Evolutionary conservation across 257 asterid genomes (phyloP).

Genomic region (Capsicum chinense): DNA sequence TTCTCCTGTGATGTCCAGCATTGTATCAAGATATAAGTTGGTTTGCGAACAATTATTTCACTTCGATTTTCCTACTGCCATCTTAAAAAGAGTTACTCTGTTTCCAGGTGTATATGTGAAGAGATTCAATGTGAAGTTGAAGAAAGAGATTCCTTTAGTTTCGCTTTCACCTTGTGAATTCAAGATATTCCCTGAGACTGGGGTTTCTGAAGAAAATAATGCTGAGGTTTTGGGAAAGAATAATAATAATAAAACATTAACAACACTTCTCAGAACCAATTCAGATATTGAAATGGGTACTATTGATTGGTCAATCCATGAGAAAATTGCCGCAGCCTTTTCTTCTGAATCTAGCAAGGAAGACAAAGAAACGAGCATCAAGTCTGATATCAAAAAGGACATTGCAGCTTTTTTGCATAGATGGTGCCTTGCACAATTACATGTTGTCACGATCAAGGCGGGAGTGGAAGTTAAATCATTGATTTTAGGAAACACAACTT

Average conservation of each 20-base stretch:
- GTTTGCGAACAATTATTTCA: slow-evolving; percentile 13
- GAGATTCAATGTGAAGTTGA: slow-evolving; percentile 44
- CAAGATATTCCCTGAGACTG: slow-evolving; percentile 53
- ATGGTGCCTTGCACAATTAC: slow-evolving; percentile 80
- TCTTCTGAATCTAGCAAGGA: slow-evolving; percentile 53
- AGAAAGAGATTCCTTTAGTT: slow-evolving; percentile 60
- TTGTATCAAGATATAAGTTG: not conserved
- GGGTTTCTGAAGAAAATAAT: slow-evolving; percentile 46
- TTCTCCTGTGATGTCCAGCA: not conserved
- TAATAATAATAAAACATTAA: slow-evolving; percentile 47
- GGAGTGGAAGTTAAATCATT: slow-evolving; percentile 58
- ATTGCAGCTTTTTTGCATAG: slow-evolving; percentile 58
- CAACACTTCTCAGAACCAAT: slow-evolving; percentile 39
- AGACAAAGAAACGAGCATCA: slow-evolving; percentile 42
- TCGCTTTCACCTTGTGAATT: slow-evolving; percentile 80
- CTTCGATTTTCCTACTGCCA: not conserved
- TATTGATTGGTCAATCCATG: slow-evolving; percentile 75
- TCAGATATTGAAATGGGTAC: slow-evolving; percentile 60
- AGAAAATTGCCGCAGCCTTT: slow-evolving; percentile 58
- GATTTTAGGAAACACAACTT: slow-evolving; percentile 69
- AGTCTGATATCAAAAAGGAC: slow-evolving; percentile 51
- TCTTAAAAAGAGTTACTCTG: slow-evolving; percentile 23
- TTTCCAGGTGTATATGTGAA: slow-evolving; percentile 80
- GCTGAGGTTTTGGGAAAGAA: slow-evolving; percentile 47
- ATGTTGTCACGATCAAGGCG: slow-evolving; percentile 53